Percentiles rank a stretch among this genome's conserved stretches.
Conservation (phyloP, 2,329 filamentous ascomycete species). For the Verticillium tricorpus region DNA sequence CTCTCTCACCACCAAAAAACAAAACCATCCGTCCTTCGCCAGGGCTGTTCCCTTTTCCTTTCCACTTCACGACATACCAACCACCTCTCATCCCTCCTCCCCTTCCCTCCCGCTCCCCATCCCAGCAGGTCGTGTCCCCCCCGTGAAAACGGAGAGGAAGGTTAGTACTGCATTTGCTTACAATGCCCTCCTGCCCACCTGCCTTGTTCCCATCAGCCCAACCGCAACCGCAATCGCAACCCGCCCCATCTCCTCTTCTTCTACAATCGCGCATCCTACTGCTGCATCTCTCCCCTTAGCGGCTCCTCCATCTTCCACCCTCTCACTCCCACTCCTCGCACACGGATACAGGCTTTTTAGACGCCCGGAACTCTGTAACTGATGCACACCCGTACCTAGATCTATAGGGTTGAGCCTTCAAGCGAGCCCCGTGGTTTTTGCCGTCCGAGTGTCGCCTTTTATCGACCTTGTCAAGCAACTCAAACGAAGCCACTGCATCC, state of each 20-base stretch:
- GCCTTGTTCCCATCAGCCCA: slow-evolving; percentile 9
- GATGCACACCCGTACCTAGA: not conserved
- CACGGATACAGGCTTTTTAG: not conserved
- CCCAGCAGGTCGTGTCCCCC: slow-evolving; percentile 9
- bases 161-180: slow-evolving; percentile 7
- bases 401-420: not conserved
- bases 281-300: slow-evolving; percentile 1
- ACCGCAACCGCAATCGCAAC: not conserved
- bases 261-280: not conserved
- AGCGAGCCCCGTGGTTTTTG: not conserved
- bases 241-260: slow-evolving; percentile 4
- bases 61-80: slow-evolving; percentile 30
- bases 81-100: slow-evolving; percentile 20
- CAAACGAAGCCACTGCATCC: not conserved
- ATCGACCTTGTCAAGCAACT: not conserved
- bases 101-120: not conserved
- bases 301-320: not conserved
- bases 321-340: slow-evolving; percentile 10
- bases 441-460: not conserved
- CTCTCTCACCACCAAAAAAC: slow-evolving; percentile 17
- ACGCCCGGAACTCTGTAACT: not conserved
- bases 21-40: slow-evolving; percentile 15
- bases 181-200: slow-evolving; percentile 7
- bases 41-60: slow-evolving; percentile 16
- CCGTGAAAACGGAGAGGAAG: slow-evolving; percentile 13